Percentiles rank a stretch among this genome's conserved stretches.
Evolutionary conservation across 129 eudicot genomes (phyloP).

Genomic region (Gnaphalium uliginosum): DNA sequence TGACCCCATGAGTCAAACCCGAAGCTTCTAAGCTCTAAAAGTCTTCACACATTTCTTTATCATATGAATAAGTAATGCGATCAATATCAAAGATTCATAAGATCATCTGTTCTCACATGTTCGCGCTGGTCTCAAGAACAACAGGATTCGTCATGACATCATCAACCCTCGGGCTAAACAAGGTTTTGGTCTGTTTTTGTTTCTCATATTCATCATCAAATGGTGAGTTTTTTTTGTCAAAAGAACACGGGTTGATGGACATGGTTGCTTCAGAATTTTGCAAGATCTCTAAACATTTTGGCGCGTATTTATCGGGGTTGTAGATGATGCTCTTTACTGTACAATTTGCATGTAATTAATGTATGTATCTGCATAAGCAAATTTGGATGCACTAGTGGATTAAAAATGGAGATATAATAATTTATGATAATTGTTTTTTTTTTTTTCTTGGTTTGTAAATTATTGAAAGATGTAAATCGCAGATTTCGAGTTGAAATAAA

Average conservation of each 20-base stretch:
- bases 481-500: conserved; percentile 21
- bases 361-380: conserved; percentile 33
- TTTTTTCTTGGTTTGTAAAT: conserved; percentile 27
- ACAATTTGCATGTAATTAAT: conserved; percentile 32
- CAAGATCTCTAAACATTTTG: conserved; percentile 21
- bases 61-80: conserved; percentile 31
- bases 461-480: conserved; percentile 31
- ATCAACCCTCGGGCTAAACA: conserved; percentile 30
- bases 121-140: conserved; percentile 12
- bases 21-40: conserved; percentile 39
- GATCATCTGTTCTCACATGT: conserved; percentile 18
- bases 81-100: conserved; percentile 25
- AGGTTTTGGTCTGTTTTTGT: conserved; percentile 34
- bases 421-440: conserved; percentile 18
- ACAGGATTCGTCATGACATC: conserved; percentile 20
- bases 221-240: conserved; percentile 19
- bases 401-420: conserved; percentile 20
- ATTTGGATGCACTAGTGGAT: conserved; percentile 27
- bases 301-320: neutral
- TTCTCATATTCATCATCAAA: conserved; percentile 23
- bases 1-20: conserved; percentile 54
- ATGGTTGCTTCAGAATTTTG: conserved; percentile 15
- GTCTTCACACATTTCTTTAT: conserved; percentile 20
- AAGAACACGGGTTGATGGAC: conserved; percentile 15
- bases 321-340: conserved; percentile 24